These are phyloP conservation scores for Vigna mungo DNA, from an alignment of 306 rosid species.

Conservation along the genomic window DNA sequence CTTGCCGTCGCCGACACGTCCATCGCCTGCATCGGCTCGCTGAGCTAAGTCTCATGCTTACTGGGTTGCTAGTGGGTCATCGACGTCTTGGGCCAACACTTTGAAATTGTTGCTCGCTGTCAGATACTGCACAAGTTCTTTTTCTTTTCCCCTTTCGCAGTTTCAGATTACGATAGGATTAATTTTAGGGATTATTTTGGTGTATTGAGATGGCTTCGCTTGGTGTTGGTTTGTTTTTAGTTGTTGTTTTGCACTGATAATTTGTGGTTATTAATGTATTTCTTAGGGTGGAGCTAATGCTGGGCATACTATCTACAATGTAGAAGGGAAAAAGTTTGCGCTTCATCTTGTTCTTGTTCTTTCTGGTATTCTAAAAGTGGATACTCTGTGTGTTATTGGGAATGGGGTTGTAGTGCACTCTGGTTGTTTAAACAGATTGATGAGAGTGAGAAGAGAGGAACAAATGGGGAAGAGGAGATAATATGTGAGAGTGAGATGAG, in stretches of 20 bases:
- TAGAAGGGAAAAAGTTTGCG: constrained; percentile 94
- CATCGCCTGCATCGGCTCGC: constrained; percentile 64
- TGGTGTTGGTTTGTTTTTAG: not conserved
- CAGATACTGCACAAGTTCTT: constrained; percentile 59
- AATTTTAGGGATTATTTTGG: not conserved
- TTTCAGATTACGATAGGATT: not conserved
- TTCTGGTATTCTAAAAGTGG: constrained; percentile 91
- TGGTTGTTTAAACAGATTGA: constrained; percentile 84
- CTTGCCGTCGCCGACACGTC: constrained; percentile 57
- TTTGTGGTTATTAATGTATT: not conserved
- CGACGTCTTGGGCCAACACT: too few relatives aligned
- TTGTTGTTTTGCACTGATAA: constrained; percentile 28
- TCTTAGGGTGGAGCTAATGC: constrained; percentile 95
- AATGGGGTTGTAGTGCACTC: constrained; percentile 95
- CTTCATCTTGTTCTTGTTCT: constrained; percentile 99
- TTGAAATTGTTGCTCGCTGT: constrained; percentile 94
- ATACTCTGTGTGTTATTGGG: constrained; percentile 87
- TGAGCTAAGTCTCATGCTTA: constrained; percentile 86
- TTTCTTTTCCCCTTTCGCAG: not conserved
- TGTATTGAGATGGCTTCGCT: not conserved
- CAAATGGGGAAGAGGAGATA: too few relatives aligned
- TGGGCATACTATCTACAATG: constrained; percentile 93
- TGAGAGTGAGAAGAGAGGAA: not conserved
- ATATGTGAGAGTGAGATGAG: too few relatives aligned
- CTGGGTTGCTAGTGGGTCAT: constrained; percentile 92